phyloP scores from a whole-genome alignment of 2,329 filamentous ascomycete genomes.

The Colletotrichum sp. region DNA sequence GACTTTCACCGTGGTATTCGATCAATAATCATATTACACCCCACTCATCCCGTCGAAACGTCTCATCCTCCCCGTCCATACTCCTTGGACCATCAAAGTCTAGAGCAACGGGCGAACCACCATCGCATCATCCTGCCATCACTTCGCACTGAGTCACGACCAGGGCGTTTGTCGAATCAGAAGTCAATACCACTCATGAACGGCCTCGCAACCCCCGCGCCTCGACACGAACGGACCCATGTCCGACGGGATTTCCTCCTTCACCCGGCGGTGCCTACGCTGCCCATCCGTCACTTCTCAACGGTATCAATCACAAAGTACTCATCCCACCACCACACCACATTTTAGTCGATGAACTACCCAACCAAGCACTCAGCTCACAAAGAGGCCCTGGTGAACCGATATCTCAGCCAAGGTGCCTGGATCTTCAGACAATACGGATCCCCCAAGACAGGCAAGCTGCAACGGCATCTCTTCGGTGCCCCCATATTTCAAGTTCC shows the following conservation, averaged over 20 bases:
- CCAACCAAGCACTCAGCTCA: not conserved
- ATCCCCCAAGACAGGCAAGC: not conserved
- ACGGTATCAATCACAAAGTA: not conserved
- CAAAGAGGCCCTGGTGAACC: not conserved
- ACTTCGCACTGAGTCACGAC: conserved; percentile 15
- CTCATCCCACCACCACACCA: conserved; percentile 16
- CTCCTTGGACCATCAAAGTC: not conserved
- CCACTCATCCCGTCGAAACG: not conserved
- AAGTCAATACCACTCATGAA: not conserved
- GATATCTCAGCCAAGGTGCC: not conserved
- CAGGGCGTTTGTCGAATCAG: not conserved
- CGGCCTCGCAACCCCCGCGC: not conserved
- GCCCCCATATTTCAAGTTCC: not conserved
- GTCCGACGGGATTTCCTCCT: not conserved
- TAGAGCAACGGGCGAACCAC: not conserved
- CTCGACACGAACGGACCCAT: not conserved
- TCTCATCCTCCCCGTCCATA: not conserved
- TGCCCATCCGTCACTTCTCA: not conserved
- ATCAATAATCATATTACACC: conserved; percentile 4
- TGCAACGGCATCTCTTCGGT: not conserved
- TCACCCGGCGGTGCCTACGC: not conserved
- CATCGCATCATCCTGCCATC: conserved; percentile 8
- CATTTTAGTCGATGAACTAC: not conserved
- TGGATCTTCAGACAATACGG: not conserved
- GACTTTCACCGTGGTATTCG: not conserved